Conservation (phyloP, 176 grass and related monocot genomes). For the Zoysia japonica region DNA sequence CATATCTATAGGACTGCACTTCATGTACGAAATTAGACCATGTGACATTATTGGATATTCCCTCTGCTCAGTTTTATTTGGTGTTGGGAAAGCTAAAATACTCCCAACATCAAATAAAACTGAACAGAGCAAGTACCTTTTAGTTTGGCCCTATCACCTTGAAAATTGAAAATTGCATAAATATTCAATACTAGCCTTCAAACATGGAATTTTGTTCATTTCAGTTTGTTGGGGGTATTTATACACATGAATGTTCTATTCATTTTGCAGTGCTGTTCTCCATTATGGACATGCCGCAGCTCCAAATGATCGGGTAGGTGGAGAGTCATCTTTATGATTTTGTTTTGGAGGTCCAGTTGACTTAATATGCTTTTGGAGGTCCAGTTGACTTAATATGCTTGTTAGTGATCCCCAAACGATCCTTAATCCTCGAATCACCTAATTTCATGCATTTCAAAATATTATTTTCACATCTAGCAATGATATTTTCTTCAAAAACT, state of each 20-base stretch:
- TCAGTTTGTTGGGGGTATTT: conserved; percentile 31
- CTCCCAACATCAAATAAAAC: no score
- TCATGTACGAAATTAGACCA: conserved; percentile 6
- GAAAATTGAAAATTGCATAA: conserved; percentile 17
- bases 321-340: conserved; percentile 43
- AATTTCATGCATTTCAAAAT: conserved; percentile 11
- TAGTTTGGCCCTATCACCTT: background rate
- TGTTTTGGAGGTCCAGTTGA: conserved; percentile 17
- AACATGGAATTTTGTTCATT: conserved; percentile 21
- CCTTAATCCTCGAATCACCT: background rate
- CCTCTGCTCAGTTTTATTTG: no score
- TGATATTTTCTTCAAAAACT: background rate
- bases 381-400: conserved; percentile 31
- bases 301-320: conserved; percentile 93
- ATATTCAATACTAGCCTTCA: conserved; percentile 11
- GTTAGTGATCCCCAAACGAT: conserved; percentile 6
- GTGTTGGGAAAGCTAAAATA: no score
- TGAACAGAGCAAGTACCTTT: background rate
- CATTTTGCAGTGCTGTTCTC: conserved; percentile 80
- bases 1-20: background rate
- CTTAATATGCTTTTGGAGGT: conserved; percentile 25
- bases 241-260: conserved; percentile 39
- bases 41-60: background rate
- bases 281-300: conserved; percentile 92
- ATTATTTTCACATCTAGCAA: background rate